A percentile compares a stretch with the other conserved stretches of the same genome.
phyloP scores from a whole-genome alignment of 2,329 filamentous ascomycete species.

The Thelonectria olida region DNA sequence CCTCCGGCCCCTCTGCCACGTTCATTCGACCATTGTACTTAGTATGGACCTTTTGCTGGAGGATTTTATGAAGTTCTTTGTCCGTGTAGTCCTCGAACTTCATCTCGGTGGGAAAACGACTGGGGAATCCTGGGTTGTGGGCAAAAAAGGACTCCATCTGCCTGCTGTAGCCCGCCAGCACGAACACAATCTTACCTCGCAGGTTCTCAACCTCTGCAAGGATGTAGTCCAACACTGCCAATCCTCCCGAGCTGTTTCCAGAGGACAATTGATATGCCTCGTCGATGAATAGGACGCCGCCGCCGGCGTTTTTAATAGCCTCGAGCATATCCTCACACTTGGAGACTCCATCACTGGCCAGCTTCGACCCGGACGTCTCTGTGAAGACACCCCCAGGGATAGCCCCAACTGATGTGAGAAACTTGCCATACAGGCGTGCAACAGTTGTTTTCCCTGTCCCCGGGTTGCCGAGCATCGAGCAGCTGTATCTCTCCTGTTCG shows the following conservation, averaged over 20 bases:
- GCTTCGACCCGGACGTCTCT: constrained; percentile 73
- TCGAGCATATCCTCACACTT: constrained; percentile 62
- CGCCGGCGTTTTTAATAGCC: constrained; percentile 63
- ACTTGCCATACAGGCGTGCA: constrained; percentile 73
- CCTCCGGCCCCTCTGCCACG: constrained; percentile 65
- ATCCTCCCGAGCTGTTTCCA: constrained; percentile 65
- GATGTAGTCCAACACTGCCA: constrained; percentile 73
- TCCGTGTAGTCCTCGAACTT: constrained; percentile 77
- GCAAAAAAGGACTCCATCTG: constrained; percentile 81
- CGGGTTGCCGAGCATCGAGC: constrained; percentile 75
- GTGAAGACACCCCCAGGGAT: constrained; percentile 68
- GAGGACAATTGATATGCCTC: constrained; percentile 80
- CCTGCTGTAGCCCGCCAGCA: constrained; percentile 77
- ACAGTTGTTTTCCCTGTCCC: constrained; percentile 82
- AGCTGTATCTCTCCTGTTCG: constrained; percentile 67
- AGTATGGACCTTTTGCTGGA: constrained; percentile 62
- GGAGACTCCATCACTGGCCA: constrained; percentile 69
- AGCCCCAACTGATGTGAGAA: constrained; percentile 69
- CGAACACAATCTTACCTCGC: constrained; percentile 73
- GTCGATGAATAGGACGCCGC: constrained; percentile 80
- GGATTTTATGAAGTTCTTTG: constrained; percentile 69
- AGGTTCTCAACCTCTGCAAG: constrained; percentile 78
- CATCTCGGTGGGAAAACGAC: constrained; percentile 72
- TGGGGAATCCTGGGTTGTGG: constrained; percentile 76
- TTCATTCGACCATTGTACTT: constrained; percentile 66